Conservation (phyloP, 768 basidiomycete species). For the Serendipita vermifera region DNA sequence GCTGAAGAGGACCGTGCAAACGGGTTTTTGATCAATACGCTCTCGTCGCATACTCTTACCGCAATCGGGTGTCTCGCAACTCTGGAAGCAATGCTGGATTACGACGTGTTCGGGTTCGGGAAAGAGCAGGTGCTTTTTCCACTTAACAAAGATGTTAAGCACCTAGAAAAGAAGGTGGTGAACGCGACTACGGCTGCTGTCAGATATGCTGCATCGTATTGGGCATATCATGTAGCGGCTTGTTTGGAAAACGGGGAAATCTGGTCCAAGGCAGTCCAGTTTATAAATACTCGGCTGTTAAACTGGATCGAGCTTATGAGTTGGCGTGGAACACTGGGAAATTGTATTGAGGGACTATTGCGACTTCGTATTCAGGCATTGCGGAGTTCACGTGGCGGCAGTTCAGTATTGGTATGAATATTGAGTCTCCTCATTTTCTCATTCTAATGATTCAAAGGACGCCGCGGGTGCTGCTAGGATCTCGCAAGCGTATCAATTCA, state of each 20-base stretch:
- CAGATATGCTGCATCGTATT: slow-evolving; percentile 1
- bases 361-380: background rate
- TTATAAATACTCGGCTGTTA: background rate
- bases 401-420: too few species aligned
- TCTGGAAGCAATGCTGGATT: background rate
- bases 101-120: background rate
- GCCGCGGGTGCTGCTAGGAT: background rate
- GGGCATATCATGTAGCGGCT: background rate
- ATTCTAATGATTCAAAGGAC: background rate
- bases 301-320: slow-evolving; percentile 7
- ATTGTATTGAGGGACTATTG: background rate
- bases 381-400: too few species aligned
- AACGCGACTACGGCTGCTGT: background rate
- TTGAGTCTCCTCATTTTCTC: background rate
- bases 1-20: background rate
- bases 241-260: too few species aligned
- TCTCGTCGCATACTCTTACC: background rate
- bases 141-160: background rate
- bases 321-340: background rate
- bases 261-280: background rate
- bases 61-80: background rate
- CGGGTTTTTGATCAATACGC: background rate
- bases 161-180: background rate
- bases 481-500: background rate
- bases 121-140: background rate